phyloP scores from a whole-genome alignment of 2,329 filamentous ascomycete species.

The Cercospora nicotianae region DNA sequence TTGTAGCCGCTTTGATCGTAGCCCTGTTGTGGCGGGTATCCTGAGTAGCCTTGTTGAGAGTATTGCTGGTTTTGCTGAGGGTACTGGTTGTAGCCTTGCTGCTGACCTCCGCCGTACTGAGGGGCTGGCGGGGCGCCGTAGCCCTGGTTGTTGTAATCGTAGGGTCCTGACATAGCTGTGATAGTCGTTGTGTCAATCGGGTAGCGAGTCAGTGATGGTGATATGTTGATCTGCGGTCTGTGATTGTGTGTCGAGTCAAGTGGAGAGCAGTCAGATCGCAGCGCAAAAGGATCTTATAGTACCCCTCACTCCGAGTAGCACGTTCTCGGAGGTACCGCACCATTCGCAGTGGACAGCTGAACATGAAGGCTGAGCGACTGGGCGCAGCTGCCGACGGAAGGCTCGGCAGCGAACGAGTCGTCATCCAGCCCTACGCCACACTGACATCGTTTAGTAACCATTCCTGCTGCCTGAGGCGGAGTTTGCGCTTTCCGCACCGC shows the following conservation, averaged over 20 bases:
- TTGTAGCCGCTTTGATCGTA: slow-evolving; percentile 28
- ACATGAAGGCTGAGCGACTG: slow-evolving; percentile 6
- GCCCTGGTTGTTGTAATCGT: slow-evolving; percentile 49
- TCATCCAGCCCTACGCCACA: slow-evolving; percentile 1
- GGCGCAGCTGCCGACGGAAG: slow-evolving; percentile 1
- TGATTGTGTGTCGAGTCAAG: background rate
- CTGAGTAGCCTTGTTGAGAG: slow-evolving; percentile 31
- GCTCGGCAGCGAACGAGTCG: background rate
- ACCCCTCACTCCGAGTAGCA: slow-evolving; percentile 11
- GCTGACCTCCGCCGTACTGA: slow-evolving; percentile 29
- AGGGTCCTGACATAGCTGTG: slow-evolving; percentile 53
- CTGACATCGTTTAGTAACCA: background rate
- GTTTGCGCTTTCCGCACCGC: background rate
- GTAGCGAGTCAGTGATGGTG: background rate
- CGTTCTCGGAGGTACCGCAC: background rate
- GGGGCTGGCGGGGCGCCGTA: slow-evolving; percentile 6
- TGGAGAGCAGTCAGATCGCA: background rate
- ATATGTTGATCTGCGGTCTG: background rate
- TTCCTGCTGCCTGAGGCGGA: background rate
- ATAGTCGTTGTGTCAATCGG: background rate
- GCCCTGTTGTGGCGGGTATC: slow-evolving; percentile 27
- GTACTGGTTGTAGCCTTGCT: slow-evolving; percentile 31
- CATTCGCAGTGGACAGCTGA: slow-evolving; percentile 11
- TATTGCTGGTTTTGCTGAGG: slow-evolving; percentile 10
- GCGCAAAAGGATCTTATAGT: slow-evolving; percentile 13